A percentile compares a stretch with the other conserved stretches of the same genome.
These are phyloP conservation scores for Pezicula neosporulosa DNA, from an alignment of 2,329 filamentous ascomycete species.

Conservation along the genomic window DNA sequence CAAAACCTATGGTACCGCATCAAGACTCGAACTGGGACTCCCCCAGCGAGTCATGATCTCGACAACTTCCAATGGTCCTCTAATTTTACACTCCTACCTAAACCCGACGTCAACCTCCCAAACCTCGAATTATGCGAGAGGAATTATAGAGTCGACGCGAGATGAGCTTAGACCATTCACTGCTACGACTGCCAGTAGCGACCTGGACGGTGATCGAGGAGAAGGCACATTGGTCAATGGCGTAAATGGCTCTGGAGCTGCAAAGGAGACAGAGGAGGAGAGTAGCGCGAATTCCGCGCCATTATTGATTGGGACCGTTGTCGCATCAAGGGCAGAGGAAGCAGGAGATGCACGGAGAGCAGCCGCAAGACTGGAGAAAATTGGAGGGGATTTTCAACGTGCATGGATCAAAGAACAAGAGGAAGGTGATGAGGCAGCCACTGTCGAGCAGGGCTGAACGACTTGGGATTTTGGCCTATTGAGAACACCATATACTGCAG, in stretches of 20 bases:
- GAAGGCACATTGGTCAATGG: conserved; percentile 14
- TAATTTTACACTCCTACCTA: conserved; percentile 42
- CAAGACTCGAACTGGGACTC: conserved; percentile 48
- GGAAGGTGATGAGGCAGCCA: conserved; percentile 5
- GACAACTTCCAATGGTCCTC: conserved; percentile 36
- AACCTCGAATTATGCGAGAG: conserved; percentile 3
- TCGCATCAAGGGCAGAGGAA: conserved; percentile 45
- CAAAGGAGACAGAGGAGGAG: conserved; percentile 6
- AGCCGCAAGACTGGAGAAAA: conserved; percentile 47
- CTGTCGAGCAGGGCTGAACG: conserved; percentile 14
- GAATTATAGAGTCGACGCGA: conserved; percentile 16
- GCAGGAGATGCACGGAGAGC: conserved; percentile 49
- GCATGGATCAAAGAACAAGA: conserved; percentile 42
- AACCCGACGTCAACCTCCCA: conserved; percentile 24
- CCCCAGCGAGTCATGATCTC: conserved; percentile 58
- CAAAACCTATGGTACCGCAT: conserved; percentile 47
- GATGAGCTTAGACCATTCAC: conserved; percentile 21
- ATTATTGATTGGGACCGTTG: conserved; percentile 51
- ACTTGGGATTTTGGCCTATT: neutral
- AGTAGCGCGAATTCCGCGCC: conserved; percentile 35
- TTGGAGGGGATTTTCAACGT: conserved; percentile 51
- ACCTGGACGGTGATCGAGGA: conserved; percentile 4
- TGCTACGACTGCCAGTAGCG: conserved; percentile 9
- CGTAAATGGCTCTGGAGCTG: neutral
- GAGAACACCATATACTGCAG: too few species aligned